These are phyloP conservation scores for Phytophthora syringae DNA, from an alignment of 352 stramenopile species.

Conservation along the genomic window DNA sequence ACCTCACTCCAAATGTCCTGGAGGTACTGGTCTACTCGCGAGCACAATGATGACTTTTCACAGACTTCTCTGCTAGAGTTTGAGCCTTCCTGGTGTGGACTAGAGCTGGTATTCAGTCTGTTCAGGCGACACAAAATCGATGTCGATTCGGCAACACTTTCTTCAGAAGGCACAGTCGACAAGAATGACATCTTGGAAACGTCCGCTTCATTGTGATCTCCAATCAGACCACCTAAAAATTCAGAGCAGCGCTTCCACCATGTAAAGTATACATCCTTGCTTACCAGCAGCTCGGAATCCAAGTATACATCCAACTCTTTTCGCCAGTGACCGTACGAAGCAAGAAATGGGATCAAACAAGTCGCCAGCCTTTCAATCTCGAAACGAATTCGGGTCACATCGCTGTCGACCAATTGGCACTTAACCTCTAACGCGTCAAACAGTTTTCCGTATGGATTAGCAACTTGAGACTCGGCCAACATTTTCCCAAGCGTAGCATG, in stretches of 20 bases:
- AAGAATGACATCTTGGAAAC: not conserved
- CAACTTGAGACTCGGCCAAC: constrained; percentile 14
- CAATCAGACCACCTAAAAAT: constrained; percentile 16
- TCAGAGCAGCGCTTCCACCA: constrained; percentile 48
- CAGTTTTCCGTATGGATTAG: constrained; percentile 25
- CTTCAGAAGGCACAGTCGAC: constrained; percentile 12
- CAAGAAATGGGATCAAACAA: constrained; percentile 46
- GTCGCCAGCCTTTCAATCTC: constrained; percentile 36
- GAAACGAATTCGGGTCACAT: constrained; percentile 34
- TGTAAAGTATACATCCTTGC: constrained; percentile 54
- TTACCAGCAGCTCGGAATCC: constrained; percentile 12
- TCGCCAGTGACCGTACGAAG: constrained; percentile 43
- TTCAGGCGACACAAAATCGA: constrained; percentile 19
- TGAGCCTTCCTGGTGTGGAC: not conserved
- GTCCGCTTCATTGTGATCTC: constrained; percentile 1
- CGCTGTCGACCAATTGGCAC: constrained; percentile 38
- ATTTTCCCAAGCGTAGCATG: constrained; percentile 18
- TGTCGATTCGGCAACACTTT: constrained; percentile 30
- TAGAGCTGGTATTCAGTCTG: constrained; percentile 3
- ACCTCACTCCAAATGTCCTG: constrained; percentile 32
- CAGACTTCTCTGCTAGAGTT: not conserved
- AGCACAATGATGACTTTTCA: constrained; percentile 8
- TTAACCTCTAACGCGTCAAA: constrained; percentile 36
- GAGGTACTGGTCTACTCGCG: constrained; percentile 23
- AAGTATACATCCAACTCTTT: constrained; percentile 52